A percentile compares a stretch with the other conserved stretches of the same genome.
Conservation (phyloP, 2,329 filamentous ascomycete species). For the Trichoderma arundinaceum region DNA sequence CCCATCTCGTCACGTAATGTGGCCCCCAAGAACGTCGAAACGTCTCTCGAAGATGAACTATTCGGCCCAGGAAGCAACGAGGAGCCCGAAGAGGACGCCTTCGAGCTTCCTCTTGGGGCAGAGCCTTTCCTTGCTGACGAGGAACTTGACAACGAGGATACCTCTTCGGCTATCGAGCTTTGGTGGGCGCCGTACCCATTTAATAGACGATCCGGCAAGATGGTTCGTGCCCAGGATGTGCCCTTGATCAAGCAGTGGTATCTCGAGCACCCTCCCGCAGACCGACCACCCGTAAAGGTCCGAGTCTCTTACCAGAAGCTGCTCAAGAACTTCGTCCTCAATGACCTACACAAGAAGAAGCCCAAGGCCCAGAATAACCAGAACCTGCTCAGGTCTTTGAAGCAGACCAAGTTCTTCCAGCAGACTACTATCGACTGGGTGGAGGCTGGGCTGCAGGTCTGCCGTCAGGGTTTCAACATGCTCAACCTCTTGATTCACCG, state of each 20-base stretch:
- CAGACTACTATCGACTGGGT: constrained; percentile 99
- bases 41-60: constrained; percentile 91
- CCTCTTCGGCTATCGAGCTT: constrained; percentile 85
- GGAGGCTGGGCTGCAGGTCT: constrained; percentile 96
- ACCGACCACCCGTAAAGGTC: constrained; percentile 89
- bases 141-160: constrained; percentile 86
- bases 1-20: constrained; percentile 95
- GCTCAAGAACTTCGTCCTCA: constrained; percentile 93
- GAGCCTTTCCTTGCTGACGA: constrained; percentile 92
- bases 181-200: constrained; percentile 99
- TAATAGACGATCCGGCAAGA: constrained; percentile 88
- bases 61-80: constrained; percentile 81
- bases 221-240: constrained; percentile 97
- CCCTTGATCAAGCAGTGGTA: constrained; percentile 98
- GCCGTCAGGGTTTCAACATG: constrained; percentile 99
- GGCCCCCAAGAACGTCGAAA: constrained; percentile 88
- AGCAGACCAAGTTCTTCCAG: constrained; percentile 99
- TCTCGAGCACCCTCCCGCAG: constrained; percentile 88
- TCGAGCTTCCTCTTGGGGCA: constrained; percentile 77
- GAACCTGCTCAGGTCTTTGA: constrained; percentile 84
- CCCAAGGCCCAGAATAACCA: constrained; percentile 97
- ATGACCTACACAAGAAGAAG: constrained; percentile 94
- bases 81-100: constrained; percentile 78
- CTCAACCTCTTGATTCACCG: constrained; percentile 95
- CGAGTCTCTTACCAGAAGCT: constrained; percentile 98